Evolutionary conservation across 805 yeast genomes (phyloP).

Genomic region (Kuraishia piskuri): DNA sequence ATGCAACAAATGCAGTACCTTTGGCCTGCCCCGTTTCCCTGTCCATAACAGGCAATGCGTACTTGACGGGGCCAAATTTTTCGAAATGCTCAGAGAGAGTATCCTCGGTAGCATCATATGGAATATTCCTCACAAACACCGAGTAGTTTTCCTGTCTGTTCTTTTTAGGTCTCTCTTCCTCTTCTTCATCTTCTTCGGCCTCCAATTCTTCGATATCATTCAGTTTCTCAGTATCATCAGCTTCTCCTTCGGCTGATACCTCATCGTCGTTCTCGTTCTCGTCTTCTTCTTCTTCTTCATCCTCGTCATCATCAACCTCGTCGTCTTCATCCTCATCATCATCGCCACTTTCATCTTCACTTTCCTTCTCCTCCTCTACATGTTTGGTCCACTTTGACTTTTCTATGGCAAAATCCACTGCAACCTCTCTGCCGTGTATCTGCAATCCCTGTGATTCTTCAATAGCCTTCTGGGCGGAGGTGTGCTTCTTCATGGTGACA

Average conservation of each 20-base stretch:
- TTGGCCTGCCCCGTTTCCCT: conserved; percentile 76
- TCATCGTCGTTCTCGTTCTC: conserved; percentile 28
- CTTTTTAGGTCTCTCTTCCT: conserved; percentile 25
- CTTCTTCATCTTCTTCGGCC: conserved; percentile 22
- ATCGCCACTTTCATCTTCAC: conserved; percentile 27
- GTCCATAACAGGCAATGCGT: conserved; percentile 91
- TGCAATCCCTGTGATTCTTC: conserved; percentile 66
- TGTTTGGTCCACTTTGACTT: conserved; percentile 72
- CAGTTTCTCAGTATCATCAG: conserved; percentile 19
- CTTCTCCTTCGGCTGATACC: conserved; percentile 22
- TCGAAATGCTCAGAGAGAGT: conserved; percentile 68
- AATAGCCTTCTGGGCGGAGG: conserved; percentile 74
- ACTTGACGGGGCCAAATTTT: conserved; percentile 80
- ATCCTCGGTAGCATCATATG: conserved; percentile 88
- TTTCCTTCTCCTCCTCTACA: conserved; percentile 35
- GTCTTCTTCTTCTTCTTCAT: conserved; percentile 21
- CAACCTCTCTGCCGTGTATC: conserved; percentile 85
- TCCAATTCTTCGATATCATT: conserved; percentile 18
- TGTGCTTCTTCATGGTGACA: conserved; percentile 75
- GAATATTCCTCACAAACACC: conserved; percentile 84
- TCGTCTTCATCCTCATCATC: conserved; percentile 31
- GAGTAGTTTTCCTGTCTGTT: conserved; percentile 67
- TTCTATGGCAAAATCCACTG: conserved; percentile 89
- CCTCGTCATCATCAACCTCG: conserved; percentile 26
- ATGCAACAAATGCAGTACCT: conserved; percentile 95